Base-by-base conservation (phyloP, 2,329 filamentous ascomycete species). In the Alternaria hordeiaustralica region DNA sequence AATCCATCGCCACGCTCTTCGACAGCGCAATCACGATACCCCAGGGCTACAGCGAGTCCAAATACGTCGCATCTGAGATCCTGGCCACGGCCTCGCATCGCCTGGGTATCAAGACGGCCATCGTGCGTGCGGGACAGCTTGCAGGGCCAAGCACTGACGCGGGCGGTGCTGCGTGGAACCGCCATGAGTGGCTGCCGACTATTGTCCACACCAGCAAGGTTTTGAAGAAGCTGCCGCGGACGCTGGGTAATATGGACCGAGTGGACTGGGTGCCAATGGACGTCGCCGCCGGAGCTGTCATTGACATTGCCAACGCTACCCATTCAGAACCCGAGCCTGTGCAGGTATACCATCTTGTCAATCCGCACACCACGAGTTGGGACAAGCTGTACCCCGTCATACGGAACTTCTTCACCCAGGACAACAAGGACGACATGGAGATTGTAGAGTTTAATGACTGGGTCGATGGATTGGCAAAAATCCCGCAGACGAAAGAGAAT, bases 31-130 rank as follows among this genome's bases (percentile, higher is more conserved):
- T 80, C 25, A 51, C 66, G 9, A 63, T 78, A 1, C 67, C 73
- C 7, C 76, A 78, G 50, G 81, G 80, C 13, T 82, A 82, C 54
- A 79, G 76, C 18, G 73, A 81, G 53, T 76, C 72, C 10, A 82
- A 82, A 60, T 72, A 79, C 49, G 74, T 82, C 6, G 67, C 78
- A 0, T 72, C 73, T 11, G 65, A 72, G 15, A 77, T 82, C 25
- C 65, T 79, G 0, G 69, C 70, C n/a, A 66, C 56, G 2, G 78
- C 78, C 6, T 73, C 79, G 2, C 59, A 71, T 26, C 59, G 68
- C 8, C 50, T 74, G 4, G 71, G 69, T 4, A 60, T 78, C n/a
- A 64, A 65, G 9, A 66, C 64, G 5, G 69, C 64, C 7, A 67
- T 78, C 9, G 58, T 72, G 7, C 71, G 77, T 10, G 71, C 71